Conservation (phyloP, 345 rosid species). For the Punica granatum region DNA sequence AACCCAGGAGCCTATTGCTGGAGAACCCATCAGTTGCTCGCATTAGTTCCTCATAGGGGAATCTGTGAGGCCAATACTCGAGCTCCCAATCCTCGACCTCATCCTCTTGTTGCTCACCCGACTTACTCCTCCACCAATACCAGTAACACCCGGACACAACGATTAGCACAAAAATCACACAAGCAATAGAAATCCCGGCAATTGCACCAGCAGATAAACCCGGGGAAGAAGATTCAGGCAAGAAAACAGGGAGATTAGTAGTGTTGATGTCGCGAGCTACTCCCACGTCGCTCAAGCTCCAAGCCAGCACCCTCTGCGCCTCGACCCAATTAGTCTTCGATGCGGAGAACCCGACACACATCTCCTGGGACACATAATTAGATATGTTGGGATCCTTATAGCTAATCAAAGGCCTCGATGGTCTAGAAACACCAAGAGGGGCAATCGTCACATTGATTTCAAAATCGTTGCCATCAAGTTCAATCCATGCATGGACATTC, state of each 20-base stretch:
- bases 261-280: constrained; percentile 53
- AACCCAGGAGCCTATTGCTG: constrained; percentile 53
- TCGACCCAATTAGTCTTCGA: constrained; percentile 67
- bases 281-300: constrained; percentile 81
- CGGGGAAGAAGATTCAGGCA: constrained; percentile 26
- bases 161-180: constrained; percentile 25
- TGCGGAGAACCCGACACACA: constrained; percentile 80
- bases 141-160: constrained; percentile 28
- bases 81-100: constrained; percentile 82
- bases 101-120: constrained; percentile 37
- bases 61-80: constrained; percentile 88
- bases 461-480: constrained; percentile 51
- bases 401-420: constrained; percentile 46
- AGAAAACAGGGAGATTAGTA: constrained; percentile 51
- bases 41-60: constrained; percentile 65
- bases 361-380: constrained; percentile 62
- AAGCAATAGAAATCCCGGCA: constrained; percentile 59
- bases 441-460: constrained; percentile 72
- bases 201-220: constrained; percentile 53
- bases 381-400: constrained; percentile 53
- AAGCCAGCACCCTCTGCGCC: constrained; percentile 62
- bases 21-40: constrained; percentile 57
- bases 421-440: constrained; percentile 57
- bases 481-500: constrained; percentile 82
- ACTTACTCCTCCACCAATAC: constrained; percentile 35